Percentiles rank a stretch among this genome's conserved stretches.
Evolutionary conservation across 106 monocot species (phyloP).

Genomic region (Chionographis japonica): DNA sequence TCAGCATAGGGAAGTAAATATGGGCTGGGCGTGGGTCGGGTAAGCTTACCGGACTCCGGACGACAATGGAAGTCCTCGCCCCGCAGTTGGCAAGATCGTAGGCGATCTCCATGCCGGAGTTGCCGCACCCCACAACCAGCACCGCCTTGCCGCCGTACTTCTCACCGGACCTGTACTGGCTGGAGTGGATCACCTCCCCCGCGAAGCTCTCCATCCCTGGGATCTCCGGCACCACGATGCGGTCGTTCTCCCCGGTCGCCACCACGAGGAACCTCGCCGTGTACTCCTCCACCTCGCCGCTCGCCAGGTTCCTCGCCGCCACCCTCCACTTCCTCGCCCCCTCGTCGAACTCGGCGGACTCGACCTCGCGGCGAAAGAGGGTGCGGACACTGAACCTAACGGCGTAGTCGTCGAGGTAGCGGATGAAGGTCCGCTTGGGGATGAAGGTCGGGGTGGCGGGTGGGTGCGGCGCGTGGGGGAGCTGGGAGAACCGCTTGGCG

Average conservation of each 20-base stretch:
- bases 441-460: background rate
- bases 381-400: background rate
- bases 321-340: conserved; percentile 1
- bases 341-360: conserved; percentile 7
- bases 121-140: conserved; percentile 22
- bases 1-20: too few relatives aligned
- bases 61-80: conserved; percentile 7
- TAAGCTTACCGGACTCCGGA: conserved; percentile 10
- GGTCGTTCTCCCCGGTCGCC: conserved; percentile 27
- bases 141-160: conserved; percentile 14
- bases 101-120: conserved; percentile 34
- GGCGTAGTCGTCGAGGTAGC: conserved; percentile 19
- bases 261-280: conserved; percentile 17
- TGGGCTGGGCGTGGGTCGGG: too few relatives aligned
- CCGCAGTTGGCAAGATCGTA: conserved; percentile 19
- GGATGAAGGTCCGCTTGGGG: conserved; percentile 3
- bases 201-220: conserved; percentile 13
- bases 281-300: background rate
- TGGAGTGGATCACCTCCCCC: conserved; percentile 16
- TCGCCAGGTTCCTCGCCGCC: background rate
- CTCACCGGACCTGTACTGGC: conserved; percentile 2
- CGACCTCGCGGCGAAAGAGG: background rate
- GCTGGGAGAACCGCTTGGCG: background rate
- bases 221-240: conserved; percentile 2
- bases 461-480: background rate